Evolutionary conservation across 2,329 filamentous ascomycete genomes (phyloP).

Genomic region (Xylariaceae sp.): DNA sequence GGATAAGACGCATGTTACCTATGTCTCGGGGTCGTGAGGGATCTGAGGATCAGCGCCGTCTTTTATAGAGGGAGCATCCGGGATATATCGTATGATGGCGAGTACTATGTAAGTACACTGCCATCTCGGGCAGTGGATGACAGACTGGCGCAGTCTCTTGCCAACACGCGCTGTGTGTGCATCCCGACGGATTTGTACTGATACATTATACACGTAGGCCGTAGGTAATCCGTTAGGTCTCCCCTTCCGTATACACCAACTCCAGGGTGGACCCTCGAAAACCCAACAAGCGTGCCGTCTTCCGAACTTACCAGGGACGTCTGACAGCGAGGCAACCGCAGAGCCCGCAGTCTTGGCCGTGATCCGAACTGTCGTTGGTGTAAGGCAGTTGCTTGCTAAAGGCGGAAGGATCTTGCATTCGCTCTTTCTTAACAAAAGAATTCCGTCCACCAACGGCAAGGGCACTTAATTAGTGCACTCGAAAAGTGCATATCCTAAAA

Average conservation of each 20-base stretch:
- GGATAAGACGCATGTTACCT: background rate
- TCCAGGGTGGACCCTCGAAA: background rate
- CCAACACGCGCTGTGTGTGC: too few species aligned
- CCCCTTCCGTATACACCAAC: background rate
- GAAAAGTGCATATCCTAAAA: too few species aligned
- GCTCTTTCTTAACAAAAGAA: background rate
- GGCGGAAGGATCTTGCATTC: background rate
- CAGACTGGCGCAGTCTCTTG: too few species aligned
- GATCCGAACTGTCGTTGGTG: background rate
- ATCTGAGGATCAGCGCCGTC: background rate
- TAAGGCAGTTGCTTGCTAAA: too few species aligned
- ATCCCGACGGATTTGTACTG: background rate
- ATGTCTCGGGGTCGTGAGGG: background rate
- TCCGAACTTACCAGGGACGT: background rate
- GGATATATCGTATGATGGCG: background rate
- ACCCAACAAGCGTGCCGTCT: background rate
- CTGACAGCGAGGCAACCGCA: background rate
- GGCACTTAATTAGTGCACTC: too few species aligned
- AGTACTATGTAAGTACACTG: too few species aligned
- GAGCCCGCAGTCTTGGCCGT: background rate
- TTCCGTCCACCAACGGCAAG: background rate
- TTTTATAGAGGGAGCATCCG: background rate
- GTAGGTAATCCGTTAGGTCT: too few species aligned
- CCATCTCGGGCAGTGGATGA: too few species aligned
- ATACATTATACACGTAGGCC: background rate